Evolutionary conservation across 139 green algal genomes (phyloP).

Genomic region (Tetraselmis chui): DNA sequence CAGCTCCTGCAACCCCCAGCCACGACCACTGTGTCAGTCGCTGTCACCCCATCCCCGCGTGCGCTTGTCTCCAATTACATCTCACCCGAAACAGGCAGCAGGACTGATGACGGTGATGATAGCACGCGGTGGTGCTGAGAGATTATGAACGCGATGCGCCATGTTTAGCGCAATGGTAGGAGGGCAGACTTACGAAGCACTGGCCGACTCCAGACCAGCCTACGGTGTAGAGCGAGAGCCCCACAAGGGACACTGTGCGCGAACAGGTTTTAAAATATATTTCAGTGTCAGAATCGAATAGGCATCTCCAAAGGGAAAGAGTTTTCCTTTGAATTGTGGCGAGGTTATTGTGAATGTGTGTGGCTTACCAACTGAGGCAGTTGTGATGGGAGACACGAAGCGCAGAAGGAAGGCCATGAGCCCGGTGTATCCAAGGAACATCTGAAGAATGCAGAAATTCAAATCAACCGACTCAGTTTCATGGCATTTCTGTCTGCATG

Average conservation of each 20-base stretch:
- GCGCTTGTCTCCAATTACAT: no score
- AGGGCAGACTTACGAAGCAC: background rate
- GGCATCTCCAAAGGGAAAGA: no score
- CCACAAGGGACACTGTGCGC: constrained; percentile 5
- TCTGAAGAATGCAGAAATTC: background rate
- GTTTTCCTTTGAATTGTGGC: no score
- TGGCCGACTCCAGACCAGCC: constrained; percentile 22
- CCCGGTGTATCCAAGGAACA: background rate
- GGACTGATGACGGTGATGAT: no score
- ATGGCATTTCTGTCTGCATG: background rate
- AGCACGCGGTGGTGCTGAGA: no score
- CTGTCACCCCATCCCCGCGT: no score
- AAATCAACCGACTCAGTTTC: background rate
- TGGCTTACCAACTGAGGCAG: background rate
- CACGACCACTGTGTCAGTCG: no score
- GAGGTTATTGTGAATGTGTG: no score
- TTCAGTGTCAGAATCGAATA: no score
- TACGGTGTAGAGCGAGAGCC: constrained; percentile 33
- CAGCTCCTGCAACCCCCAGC: background rate
- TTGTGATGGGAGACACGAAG: constrained; percentile 31
- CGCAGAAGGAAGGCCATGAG: constrained; percentile 33
- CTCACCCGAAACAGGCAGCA: no score
- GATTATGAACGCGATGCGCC: no score
- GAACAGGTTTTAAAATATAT: background rate
- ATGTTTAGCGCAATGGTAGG: background rate